A percentile compares a stretch with the other conserved stretches of the same genome.
These are phyloP conservation scores for Vaccinium corymbosum DNA, from an alignment of 148 eudicot species.

Conservation along the genomic window DNA sequence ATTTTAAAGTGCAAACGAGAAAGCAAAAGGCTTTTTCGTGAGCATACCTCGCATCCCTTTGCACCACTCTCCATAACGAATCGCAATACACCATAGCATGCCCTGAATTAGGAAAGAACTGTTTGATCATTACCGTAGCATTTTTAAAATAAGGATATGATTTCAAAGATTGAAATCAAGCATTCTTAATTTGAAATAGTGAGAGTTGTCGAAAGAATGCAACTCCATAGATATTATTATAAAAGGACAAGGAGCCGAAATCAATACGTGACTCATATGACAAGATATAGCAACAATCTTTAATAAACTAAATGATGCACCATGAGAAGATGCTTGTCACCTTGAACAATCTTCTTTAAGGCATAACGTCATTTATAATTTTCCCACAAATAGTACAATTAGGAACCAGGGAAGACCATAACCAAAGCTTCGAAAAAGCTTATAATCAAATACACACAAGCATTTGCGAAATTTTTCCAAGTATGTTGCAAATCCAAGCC, in stretches of 20 bases:
- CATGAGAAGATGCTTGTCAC: too few species aligned
- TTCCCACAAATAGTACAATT: neutral
- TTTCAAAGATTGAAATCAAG: neutral
- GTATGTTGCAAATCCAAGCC: slow-evolving; percentile 3
- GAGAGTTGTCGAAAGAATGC: neutral
- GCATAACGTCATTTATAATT: too few species aligned
- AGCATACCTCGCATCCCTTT: slow-evolving; percentile 73
- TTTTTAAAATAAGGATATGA: neutral
- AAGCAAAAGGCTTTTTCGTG: neutral
- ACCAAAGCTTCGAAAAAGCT: neutral
- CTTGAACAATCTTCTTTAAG: too few species aligned
- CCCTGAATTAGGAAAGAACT: slow-evolving; percentile 35
- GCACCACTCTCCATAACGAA: slow-evolving; percentile 73
- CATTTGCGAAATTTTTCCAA: neutral
- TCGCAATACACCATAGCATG: slow-evolving; percentile 70
- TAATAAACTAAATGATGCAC: too few species aligned
- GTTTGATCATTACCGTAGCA: neutral
- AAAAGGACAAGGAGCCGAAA: too few species aligned
- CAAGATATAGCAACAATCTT: too few species aligned
- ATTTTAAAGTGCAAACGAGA: neutral
- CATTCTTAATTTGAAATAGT: neutral
- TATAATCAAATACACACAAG: neutral
- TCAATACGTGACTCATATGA: too few species aligned
- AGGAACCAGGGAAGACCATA: neutral
- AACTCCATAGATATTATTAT: neutral